phyloP scores from a whole-genome alignment of 441 rosid genomes.

The Theobroma grandiflorum region DNA sequence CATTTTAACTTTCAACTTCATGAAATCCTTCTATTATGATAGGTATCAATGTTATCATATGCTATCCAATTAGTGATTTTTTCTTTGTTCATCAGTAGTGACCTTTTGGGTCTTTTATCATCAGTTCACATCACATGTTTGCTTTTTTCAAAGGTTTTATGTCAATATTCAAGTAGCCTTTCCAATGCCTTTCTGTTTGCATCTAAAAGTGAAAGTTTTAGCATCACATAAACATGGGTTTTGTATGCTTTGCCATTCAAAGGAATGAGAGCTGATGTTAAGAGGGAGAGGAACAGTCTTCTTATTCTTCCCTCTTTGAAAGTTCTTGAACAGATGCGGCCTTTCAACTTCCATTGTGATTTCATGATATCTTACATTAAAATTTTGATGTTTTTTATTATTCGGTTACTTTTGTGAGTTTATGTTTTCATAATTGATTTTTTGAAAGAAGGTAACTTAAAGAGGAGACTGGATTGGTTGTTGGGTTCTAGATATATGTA shows the following conservation, averaged over 20 bases:
- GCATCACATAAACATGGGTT: not conserved
- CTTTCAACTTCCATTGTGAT: not conserved
- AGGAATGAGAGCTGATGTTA: not conserved
- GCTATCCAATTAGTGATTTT: not conserved
- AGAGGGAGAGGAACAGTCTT: not conserved
- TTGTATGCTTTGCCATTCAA: not conserved
- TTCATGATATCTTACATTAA: not conserved
- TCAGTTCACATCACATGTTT: too few species aligned
- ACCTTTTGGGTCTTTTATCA: not conserved
- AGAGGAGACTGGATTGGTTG: too few species aligned
- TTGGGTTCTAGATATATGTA: not conserved
- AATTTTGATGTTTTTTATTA: not conserved
- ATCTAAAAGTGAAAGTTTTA: not conserved
- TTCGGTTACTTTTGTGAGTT: not conserved
- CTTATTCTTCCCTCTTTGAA: not conserved
- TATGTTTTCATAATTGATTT: conserved; percentile 4
- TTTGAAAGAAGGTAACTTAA: not conserved
- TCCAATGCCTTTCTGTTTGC: not conserved
- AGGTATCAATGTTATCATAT: not conserved
- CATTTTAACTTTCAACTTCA: conserved; percentile 10
- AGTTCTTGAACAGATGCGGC: not conserved
- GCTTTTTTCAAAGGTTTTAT: too few species aligned
- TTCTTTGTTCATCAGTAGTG: not conserved
- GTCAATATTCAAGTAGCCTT: not conserved
- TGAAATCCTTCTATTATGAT: not conserved